Percentiles rank a stretch among this genome's conserved stretches.
Conservation (phyloP, 2,329 filamentous ascomycete species). For the Ophiostoma sp. region DNA sequence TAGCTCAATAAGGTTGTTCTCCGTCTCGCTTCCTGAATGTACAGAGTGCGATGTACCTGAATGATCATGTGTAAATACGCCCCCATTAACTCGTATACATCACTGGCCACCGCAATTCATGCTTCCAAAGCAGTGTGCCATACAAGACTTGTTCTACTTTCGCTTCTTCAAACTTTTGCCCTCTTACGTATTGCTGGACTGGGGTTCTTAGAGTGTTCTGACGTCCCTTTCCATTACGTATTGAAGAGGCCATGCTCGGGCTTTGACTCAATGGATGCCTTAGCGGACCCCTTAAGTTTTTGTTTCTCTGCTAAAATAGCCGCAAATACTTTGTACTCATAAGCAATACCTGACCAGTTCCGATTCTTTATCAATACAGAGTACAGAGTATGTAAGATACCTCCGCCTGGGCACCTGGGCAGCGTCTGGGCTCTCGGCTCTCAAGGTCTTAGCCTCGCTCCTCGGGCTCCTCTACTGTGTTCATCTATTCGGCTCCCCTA, state of each 20-base stretch:
- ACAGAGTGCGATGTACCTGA: not conserved
- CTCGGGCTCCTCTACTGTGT: not conserved
- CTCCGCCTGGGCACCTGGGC: not conserved
- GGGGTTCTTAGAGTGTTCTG: not conserved
- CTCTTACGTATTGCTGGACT: not conserved
- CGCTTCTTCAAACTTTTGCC: not conserved
- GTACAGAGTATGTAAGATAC: not conserved
- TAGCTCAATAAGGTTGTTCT: not conserved
- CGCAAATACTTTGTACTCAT: not conserved
- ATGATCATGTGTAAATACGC: not conserved
- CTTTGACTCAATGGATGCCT: not conserved
- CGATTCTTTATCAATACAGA: not conserved
- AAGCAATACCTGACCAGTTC: not conserved
- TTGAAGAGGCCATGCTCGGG: conserved; percentile 1
- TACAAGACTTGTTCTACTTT: not conserved
- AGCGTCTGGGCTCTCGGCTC: not conserved
- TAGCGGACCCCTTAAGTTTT: not conserved
- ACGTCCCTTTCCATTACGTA: not conserved
- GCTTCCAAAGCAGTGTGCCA: not conserved
- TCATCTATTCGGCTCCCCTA: not conserved
- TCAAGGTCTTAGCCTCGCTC: not conserved
- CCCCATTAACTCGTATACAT: not conserved
- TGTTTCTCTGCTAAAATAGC: not conserved
- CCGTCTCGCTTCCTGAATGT: not conserved
- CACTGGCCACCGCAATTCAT: not conserved